These are phyloP conservation scores for Gilbertella persicaria DNA, from an alignment of 371 early-diverging fungal species.

Conservation along the genomic window DNA sequence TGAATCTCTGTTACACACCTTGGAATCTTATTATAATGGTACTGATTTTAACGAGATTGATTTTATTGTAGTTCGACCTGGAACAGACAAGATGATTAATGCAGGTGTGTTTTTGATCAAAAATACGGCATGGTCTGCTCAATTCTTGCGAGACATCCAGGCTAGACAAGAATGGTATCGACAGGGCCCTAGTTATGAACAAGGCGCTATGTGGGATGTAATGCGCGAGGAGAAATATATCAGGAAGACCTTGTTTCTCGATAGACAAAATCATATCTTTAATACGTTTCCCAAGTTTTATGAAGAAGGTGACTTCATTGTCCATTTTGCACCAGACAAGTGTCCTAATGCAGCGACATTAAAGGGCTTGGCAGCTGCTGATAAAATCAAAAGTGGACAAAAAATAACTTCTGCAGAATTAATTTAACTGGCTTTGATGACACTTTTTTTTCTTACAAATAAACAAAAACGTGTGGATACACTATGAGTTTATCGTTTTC, in stretches of 20 bases:
- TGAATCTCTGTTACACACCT: conserved; percentile 37
- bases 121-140: conserved; percentile 49
- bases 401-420: conserved; percentile 5
- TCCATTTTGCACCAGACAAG: conserved; percentile 57
- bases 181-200: conserved; percentile 45
- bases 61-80: conserved; percentile 48
- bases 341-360: conserved; percentile 54
- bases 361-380: conserved; percentile 38
- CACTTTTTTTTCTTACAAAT: too few species aligned
- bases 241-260: conserved; percentile 28
- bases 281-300: conserved; percentile 55
- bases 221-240: conserved; percentile 30
- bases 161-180: conserved; percentile 35
- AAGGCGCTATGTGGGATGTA: conserved; percentile 58
- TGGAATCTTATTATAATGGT: conserved; percentile 17
- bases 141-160: conserved; percentile 48
- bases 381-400: conserved; percentile 22
- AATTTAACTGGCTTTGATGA: too few species aligned
- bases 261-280: conserved; percentile 50
- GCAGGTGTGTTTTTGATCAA: conserved; percentile 62
- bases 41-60: conserved; percentile 32
- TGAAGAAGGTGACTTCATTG: conserved; percentile 47
- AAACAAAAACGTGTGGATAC: too few species aligned
- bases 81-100: conserved; percentile 52
- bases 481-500: too few species aligned